Percentiles rank a stretch among this genome's conserved stretches.
Conservation (phyloP, 2,329 filamentous ascomycete genomes). For the Cordyceps fumosorosea region DNA sequence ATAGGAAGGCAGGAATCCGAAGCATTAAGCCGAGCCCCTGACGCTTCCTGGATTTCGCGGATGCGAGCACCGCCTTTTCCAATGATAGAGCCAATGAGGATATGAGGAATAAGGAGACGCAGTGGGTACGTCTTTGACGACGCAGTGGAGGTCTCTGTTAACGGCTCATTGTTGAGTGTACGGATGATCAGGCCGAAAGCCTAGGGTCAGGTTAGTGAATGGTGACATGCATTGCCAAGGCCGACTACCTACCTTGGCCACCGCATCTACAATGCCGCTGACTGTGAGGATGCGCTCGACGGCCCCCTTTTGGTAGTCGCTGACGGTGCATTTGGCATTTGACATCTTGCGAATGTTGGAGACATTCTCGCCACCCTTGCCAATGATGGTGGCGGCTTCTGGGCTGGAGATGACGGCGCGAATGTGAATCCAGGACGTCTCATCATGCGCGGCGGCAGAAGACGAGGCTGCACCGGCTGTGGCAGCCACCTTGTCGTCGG, state of each 20-base stretch:
- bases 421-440: conserved; percentile 94
- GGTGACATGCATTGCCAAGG: not conserved
- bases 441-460: conserved; percentile 62
- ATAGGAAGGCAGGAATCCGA: conserved; percentile 91
- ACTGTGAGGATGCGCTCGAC: conserved; percentile 97
- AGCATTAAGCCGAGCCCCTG: conserved; percentile 90
- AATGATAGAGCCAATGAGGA: conserved; percentile 97
- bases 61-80: conserved; percentile 94
- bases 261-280: conserved; percentile 91
- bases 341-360: conserved; percentile 93
- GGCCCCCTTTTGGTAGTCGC: conserved; percentile 93
- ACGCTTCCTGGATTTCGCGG: conserved; percentile 96
- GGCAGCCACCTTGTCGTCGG: conserved; percentile 42
- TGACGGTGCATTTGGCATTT: conserved; percentile 96
- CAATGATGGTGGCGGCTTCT: conserved; percentile 95
- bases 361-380: conserved; percentile 97
- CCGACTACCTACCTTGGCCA: conserved; percentile 72
- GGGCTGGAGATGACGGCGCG: conserved; percentile 95
- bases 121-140: conserved; percentile 97
- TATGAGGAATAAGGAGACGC: conserved; percentile 89
- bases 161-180: conserved; percentile 92
- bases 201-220: conserved; percentile 38
- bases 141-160: conserved; percentile 79
- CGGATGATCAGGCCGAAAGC: conserved; percentile 97
- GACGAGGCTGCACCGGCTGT: conserved; percentile 30